Base-by-base conservation (phyloP, 2,329 filamentous ascomycete genomes). In the Calonectria ilicicola region DNA sequence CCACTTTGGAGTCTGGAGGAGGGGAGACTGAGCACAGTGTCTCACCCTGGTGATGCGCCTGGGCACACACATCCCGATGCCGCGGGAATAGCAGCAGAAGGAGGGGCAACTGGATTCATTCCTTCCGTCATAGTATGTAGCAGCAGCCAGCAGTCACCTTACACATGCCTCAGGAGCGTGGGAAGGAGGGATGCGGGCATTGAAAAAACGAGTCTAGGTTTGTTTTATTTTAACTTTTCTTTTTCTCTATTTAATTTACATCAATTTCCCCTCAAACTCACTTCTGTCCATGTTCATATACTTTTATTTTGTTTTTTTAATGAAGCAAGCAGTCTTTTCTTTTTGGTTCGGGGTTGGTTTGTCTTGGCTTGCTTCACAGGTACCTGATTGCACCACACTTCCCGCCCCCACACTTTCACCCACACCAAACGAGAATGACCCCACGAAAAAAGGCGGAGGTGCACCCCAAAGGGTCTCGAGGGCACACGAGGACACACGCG, bases 381-480 rank as follows among this genome's bases (percentile, higher is more conserved):
- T 47, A 47, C 44, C 44, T 47, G n/a, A 38, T 56, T 58, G 32
- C 53, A 58, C 53, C 53, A 58, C 53, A 58, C 53, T 58, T 40
- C 19, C 32, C 53, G 21, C 53, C 53, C 53, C 35, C 53, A 58
- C 53, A 40, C 29, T 32, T 9, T 32, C 29, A 32, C 29, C 29
- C 29, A 58, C 53, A 40, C 29, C 14, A 38, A 21, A 19, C 19
- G 35, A 10, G 10, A 12, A 19, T 19, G 53, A 58, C 53, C 53
- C 53, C 53, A 40, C 53, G 53, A 26, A 58, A 58, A 58, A 58
- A 58, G 53, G 53, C 53, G 53, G 53, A 58, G 53, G 32, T 58
- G 21, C 53, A 58, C 32, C 21, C 17, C 2, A 35, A 21, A 19
- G 26, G 29, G 53, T 23, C 32, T 58, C 51, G 32, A 58, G 29